A percentile compares a stretch with the other conserved stretches of the same genome.
Conservation (phyloP, 148 eudicot genomes). For the Rhododendron ovatum region DNA sequence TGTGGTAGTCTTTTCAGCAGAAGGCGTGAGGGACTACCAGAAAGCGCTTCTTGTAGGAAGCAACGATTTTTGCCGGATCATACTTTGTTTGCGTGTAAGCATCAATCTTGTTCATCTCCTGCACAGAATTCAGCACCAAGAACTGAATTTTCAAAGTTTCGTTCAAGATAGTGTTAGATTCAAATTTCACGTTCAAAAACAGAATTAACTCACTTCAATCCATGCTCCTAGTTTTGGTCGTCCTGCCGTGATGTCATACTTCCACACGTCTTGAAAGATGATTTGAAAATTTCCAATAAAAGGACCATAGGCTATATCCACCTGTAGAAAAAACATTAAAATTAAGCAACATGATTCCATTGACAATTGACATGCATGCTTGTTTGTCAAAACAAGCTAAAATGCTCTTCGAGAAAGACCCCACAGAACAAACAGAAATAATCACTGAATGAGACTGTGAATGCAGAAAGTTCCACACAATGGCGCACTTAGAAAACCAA, state of each 20-base stretch:
- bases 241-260: conserved; percentile 52
- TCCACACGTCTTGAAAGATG: conserved; percentile 50
- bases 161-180: neutral
- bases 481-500: neutral
- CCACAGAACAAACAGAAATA: neutral
- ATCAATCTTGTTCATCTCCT: conserved; percentile 67
- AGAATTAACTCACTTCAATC: conserved; percentile 49
- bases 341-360: too few species aligned
- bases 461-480: neutral
- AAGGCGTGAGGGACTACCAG: neutral
- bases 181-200: too few species aligned
- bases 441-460: neutral
- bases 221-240: conserved; percentile 56
- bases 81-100: conserved; percentile 38
- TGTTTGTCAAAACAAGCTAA: neutral
- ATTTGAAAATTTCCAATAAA: conserved; percentile 59
- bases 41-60: conserved; percentile 4
- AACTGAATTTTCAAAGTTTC: neutral
- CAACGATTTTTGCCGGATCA: neutral
- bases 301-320: conserved; percentile 74
- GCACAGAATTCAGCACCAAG: neutral
- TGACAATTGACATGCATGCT: neutral
- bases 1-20: neutral
- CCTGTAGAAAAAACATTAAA: neutral
- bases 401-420: neutral